Evolutionary conservation across 31 red algal genomes (phyloP).

Genomic region (Porphyra umbilicalis): DNA sequence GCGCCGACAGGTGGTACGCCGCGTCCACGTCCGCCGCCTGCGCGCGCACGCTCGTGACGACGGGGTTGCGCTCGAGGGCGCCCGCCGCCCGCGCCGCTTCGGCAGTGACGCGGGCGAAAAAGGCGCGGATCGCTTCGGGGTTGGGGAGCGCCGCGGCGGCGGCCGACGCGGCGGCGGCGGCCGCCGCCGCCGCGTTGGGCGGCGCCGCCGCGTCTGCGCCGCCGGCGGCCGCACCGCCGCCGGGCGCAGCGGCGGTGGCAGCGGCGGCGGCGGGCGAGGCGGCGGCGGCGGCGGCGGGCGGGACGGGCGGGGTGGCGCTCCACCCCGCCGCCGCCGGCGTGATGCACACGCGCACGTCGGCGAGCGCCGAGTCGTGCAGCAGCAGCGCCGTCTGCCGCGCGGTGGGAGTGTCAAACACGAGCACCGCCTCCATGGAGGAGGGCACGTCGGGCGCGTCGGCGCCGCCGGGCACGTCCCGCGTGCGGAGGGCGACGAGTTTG

Average conservation of each 20-base stretch:
- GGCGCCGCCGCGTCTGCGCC: neutral
- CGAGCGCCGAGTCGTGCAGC: slow-evolving; percentile 10
- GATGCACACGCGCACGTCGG: slow-evolving; percentile 4
- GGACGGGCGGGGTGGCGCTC: neutral
- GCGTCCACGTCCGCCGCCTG: neutral
- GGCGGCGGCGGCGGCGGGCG: neutral
- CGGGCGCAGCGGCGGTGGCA: neutral
- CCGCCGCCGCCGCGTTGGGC: neutral
- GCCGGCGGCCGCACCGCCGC: neutral
- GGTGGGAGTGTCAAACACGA: slow-evolving; percentile 8
- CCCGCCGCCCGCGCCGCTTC: neutral
- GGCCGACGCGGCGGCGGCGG: neutral
- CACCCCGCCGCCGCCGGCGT: slow-evolving; percentile 2
- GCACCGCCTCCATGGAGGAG: slow-evolving; percentile 8
- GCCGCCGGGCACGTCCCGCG: neutral
- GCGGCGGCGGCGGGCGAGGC: neutral
- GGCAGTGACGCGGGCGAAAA: neutral
- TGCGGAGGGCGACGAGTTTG: slow-evolving; percentile 1
- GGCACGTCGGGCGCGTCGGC: neutral
- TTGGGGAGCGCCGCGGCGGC: neutral
- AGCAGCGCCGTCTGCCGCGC: slow-evolving; percentile 10
- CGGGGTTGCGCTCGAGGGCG: neutral
- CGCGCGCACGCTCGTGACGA: neutral
- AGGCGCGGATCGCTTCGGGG: neutral
- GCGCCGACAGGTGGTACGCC: neutral